Evolutionary conservation across 2,329 filamentous ascomycete species (phyloP).

Genomic region (Ascomycota sp.): DNA sequence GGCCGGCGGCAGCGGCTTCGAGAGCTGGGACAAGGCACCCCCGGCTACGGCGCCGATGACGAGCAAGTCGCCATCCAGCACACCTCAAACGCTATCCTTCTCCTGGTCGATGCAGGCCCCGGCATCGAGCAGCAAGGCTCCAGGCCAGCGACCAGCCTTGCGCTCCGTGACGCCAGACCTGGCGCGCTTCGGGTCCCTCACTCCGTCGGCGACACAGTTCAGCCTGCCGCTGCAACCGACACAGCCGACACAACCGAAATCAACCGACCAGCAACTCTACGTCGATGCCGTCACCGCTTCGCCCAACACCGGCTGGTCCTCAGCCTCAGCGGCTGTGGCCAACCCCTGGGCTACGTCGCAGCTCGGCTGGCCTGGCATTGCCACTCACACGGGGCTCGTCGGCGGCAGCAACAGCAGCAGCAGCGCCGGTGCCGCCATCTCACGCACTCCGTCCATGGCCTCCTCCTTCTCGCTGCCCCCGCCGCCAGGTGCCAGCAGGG

Average conservation of each 20-base stretch:
- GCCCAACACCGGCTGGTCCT: conserved; percentile 30
- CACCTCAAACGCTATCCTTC: conserved; percentile 29
- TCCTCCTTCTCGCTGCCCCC: conserved; percentile 39
- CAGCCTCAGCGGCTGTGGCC: conserved; percentile 16
- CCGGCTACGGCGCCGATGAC: conserved; percentile 14
- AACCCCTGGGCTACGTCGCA: conserved; percentile 37
- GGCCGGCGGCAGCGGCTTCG: conserved; percentile 11
- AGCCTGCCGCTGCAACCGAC: conserved; percentile 36
- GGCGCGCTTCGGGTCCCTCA: conserved; percentile 30
- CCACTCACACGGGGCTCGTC: neutral
- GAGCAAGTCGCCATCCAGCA: conserved; percentile 13
- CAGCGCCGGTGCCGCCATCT: conserved; percentile 3
- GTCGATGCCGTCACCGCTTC: conserved; percentile 3
- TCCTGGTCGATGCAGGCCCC: conserved; percentile 39
- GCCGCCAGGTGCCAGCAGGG: conserved; percentile 26
- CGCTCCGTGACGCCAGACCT: conserved; percentile 40
- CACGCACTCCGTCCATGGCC: too few species aligned
- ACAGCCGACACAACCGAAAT: conserved; percentile 8
- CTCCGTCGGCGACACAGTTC: conserved; percentile 40
- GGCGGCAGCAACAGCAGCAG: conserved; percentile 8
- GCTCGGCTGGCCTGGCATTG: too few species aligned
- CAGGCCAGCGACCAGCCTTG: conserved; percentile 21
- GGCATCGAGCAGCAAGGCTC: conserved; percentile 8
- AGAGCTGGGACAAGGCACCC: conserved; percentile 28
- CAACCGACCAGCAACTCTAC: too few species aligned